phyloP scores from a whole-genome alignment of 345 rosid genomes.

The Aquilaria yunnanensis region DNA sequence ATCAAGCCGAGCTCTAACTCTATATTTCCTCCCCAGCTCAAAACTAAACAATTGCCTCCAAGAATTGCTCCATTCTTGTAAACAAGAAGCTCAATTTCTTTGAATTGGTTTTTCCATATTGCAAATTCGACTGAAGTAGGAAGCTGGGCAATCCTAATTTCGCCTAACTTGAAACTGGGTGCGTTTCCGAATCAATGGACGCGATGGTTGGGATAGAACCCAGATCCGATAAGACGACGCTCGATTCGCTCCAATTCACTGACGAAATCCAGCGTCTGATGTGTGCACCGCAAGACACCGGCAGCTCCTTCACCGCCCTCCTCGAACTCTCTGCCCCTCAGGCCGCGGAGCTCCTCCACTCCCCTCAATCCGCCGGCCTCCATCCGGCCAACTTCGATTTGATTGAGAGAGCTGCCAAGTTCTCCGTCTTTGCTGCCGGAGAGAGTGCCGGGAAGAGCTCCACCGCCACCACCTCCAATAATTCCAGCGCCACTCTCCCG shows the following conservation, averaged over 20 bases:
- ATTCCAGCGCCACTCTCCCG: conserved; percentile 27
- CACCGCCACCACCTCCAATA: conserved; percentile 26
- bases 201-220: conserved; percentile 7
- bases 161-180: background rate
- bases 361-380: conserved; percentile 27
- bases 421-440: conserved; percentile 24
- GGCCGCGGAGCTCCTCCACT: conserved; percentile 60
- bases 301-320: conserved; percentile 57
- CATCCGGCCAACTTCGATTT: conserved; percentile 26
- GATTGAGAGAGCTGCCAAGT: conserved; percentile 29
- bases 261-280: conserved; percentile 51
- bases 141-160: background rate
- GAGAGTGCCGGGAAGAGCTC: conserved; percentile 18
- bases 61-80: too few relatives aligned
- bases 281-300: conserved; percentile 34
- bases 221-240: conserved; percentile 36
- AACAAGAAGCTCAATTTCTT: too few relatives aligned
- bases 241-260: conserved; percentile 40
- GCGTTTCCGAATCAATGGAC: too few relatives aligned
- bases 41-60: background rate
- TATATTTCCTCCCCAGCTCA: background rate
- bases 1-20: too few relatives aligned
- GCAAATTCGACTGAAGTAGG: conserved; percentile 8
- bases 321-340: conserved; percentile 57
- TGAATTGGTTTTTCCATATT: background rate